Evolutionary conservation across 441 rosid genomes (phyloP).

Genomic region (Sinapis alba): DNA sequence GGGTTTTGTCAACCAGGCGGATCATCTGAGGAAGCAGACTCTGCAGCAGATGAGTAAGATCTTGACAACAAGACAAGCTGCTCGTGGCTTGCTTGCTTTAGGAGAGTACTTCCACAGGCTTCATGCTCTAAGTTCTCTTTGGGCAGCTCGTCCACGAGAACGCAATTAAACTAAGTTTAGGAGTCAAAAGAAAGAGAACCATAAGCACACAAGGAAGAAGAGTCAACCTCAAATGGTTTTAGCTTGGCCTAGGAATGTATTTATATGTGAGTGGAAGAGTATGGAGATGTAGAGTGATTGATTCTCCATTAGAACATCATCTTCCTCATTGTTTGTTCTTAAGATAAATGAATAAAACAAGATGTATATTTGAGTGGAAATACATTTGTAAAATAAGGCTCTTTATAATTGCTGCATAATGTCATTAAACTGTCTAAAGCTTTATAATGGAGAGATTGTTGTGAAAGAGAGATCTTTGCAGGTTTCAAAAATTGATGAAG

Average conservation of each 20-base stretch:
- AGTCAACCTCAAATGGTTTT: slow-evolving; percentile 10
- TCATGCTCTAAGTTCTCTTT: slow-evolving; percentile 84
- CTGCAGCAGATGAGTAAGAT: slow-evolving; percentile 72
- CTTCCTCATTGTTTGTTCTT: slow-evolving; percentile 8
- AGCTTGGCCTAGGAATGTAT: slow-evolving; percentile 17
- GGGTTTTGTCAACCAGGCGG: slow-evolving; percentile 86
- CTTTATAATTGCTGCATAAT: neutral
- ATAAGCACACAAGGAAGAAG: slow-evolving; percentile 14
- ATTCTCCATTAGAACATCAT: slow-evolving; percentile 30
- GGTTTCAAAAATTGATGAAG: no score
- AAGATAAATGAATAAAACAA: neutral
- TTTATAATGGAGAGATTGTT: neutral
- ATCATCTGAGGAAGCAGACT: slow-evolving; percentile 76
- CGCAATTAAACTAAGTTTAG: slow-evolving; percentile 39
- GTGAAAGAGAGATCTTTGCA: neutral
- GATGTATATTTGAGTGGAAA: slow-evolving; percentile 35
- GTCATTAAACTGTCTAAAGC: neutral
- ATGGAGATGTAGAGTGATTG: slow-evolving; percentile 16
- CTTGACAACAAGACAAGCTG: slow-evolving; percentile 76
- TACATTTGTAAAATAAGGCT: slow-evolving; percentile 26
- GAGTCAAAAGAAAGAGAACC: slow-evolving; percentile 17
- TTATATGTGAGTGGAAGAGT: slow-evolving; percentile 12
- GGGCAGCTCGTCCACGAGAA: slow-evolving; percentile 85
- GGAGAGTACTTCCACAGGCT: slow-evolving; percentile 84
- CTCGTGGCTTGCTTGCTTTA: slow-evolving; percentile 72